A percentile compares a stretch with the other conserved stretches of the same genome.
Evolutionary conservation across 768 basidiomycete species (phyloP).

Genomic region (Trametes punicea): DNA sequence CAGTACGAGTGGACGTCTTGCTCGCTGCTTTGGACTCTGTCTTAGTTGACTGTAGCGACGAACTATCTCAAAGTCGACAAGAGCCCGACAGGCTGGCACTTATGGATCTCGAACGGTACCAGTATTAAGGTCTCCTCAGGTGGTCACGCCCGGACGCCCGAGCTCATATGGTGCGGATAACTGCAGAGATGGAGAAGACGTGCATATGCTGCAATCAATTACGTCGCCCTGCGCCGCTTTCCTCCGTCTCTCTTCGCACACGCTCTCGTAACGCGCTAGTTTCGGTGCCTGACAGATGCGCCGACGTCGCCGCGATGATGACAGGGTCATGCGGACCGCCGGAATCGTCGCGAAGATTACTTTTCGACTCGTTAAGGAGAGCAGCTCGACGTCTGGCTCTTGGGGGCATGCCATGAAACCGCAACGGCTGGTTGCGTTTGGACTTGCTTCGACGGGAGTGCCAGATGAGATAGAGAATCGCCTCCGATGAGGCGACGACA

Average conservation of each 20-base stretch:
- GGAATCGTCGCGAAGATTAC: neutral
- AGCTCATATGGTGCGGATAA: too few species aligned
- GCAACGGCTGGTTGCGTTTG: constrained; percentile 1
- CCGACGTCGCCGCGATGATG: neutral
- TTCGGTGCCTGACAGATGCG: neutral
- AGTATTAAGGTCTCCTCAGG: too few species aligned
- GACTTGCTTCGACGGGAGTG: constrained; percentile 49
- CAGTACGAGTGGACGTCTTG: too few species aligned
- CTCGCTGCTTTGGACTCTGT: too few species aligned
- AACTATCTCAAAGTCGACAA: too few species aligned
- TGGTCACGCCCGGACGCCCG: too few species aligned
- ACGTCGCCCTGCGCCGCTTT: neutral
- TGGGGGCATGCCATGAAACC: neutral
- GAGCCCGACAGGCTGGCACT: too few species aligned
- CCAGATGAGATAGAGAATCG: constrained; percentile 71
- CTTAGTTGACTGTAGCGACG: too few species aligned
- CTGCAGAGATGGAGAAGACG: too few species aligned
- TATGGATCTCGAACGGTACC: too few species aligned
- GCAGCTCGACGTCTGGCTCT: neutral
- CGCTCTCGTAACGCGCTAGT: neutral
- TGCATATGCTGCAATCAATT: neutral
- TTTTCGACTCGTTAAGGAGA: constrained; percentile 1
- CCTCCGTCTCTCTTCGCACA: neutral
- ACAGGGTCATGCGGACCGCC: neutral
- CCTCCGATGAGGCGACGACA: constrained; percentile 70